Base-by-base conservation (phyloP, 2,329 filamentous ascomycete species). In the Didymella pomorum region DNA sequence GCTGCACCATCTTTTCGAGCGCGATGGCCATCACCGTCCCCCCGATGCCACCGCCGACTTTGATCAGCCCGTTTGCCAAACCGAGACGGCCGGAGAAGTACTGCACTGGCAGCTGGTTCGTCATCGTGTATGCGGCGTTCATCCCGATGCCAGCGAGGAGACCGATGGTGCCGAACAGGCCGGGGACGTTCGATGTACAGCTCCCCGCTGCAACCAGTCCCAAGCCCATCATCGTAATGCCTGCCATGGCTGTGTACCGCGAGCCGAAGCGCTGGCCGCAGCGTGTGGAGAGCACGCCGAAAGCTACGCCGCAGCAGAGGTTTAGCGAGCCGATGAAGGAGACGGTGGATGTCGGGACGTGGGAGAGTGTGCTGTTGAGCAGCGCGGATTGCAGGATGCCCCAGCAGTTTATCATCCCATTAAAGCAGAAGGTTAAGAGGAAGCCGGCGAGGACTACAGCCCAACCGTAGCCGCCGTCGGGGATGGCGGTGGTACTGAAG, bases 381-480 rank as follows among this genome's bases (percentile, higher is more conserved):
- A 89, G 79, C 0, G 81, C 84, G 2, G 79, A 78, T 70, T 89
- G 86, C 39, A 88, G 76, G 1, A 89, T 80, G 18, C 86, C 87
- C 85, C 86, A 89, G 60, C 79, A 81, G 65, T 86, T 86, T 7
- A 79, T 79, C 0, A 80, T 83, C 42, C 85, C 86, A 43, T 83
- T 80, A 41, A 82, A 66, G 68, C 69, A 74, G 78, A 84, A 88
- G 2, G 81, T 79, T 20, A 86, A 63, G 1, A 83, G 67, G 2
- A 81, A 79, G 61, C 83, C 84, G 33, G 77, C 79, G 4, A 72
- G 73, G 21, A 87, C 82, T 4, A 87, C 77, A 8, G 80, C 77
- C 84, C 84, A 86, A 57, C 83, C 84, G 65, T 85, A 84, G 25
- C 83, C 84, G 20, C 84, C 84, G 47, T 86, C 83, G 0, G 83